These are phyloP conservation scores for Pterulicium gracile DNA, from an alignment of 1,284 basidiomycete genomes.

Conservation along the genomic window DNA sequence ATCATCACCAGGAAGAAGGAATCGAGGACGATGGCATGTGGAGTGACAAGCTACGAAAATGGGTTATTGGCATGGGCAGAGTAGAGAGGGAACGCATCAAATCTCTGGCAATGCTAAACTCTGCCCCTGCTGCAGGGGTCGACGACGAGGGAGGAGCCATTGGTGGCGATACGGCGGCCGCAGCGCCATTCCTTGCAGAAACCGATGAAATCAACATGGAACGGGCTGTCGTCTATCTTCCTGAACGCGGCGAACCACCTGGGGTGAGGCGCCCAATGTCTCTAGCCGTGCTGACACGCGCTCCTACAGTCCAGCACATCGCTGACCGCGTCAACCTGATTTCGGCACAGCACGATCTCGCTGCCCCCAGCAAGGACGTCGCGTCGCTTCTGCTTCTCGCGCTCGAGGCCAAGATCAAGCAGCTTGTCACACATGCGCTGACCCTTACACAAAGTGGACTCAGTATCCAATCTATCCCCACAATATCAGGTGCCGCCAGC, in stretches of 20 bases:
- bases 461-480: constrained; percentile 65
- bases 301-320: constrained; percentile 66
- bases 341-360: constrained; percentile 64
- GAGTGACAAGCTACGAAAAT: constrained; percentile 41
- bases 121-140: not conserved
- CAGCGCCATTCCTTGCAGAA: constrained; percentile 29
- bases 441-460: constrained; percentile 66
- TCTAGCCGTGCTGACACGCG: constrained; percentile 12
- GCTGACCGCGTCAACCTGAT: constrained; percentile 71
- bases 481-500: not conserved
- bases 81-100: constrained; percentile 63
- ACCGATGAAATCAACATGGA: constrained; percentile 63
- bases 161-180: constrained; percentile 21
- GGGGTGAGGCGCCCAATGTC: not conserved
- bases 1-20: too few relatives aligned
- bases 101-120: constrained; percentile 19
- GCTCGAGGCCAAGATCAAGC: constrained; percentile 65
- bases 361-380: constrained; percentile 47
- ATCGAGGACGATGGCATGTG: not conserved
- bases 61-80: constrained; percentile 60
- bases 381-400: constrained; percentile 64
- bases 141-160: not conserved
- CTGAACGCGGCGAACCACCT: constrained; percentile 29
- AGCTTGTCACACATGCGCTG: constrained; percentile 67
- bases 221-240: constrained; percentile 48